Evolutionary conservation across 192 early-diverging fungal genomes (phyloP), one percentile per base, ranked within the genome.

Genomic region (Podochytrium sp.): DNA sequence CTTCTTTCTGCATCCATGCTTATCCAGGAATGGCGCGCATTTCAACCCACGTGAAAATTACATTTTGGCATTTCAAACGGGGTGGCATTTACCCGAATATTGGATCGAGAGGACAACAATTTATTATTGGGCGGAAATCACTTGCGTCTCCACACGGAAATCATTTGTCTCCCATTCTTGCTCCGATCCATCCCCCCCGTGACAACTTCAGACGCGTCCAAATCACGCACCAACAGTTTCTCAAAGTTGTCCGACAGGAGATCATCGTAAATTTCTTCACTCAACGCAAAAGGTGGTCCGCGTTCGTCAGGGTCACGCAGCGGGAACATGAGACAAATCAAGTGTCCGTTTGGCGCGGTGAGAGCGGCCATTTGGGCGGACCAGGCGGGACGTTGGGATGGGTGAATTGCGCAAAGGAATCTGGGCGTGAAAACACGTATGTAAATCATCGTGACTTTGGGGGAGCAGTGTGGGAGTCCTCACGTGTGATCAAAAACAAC

Each of bases 401-500:
- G 91, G 14, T 80, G 82, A 10, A 96, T 71, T 5, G 92, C 92
- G 68, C 93, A 95, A 38, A 95, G 83, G 76, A 96, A 96, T 10
- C 89, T 89, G 42, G 41, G 1, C 16, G 47, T n/a, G 59, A 14
- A 3, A 1, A 23, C 32, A n/a, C 23, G 25, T 0, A 71, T 35
- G n/a, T 25, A n/a, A 33, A 27, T 33, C 1, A 39, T 3, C 2
- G 43, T 76, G 18, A 42, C 29, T 30, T 60, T 12, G 2, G 29
- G 18, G 42, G 32, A 27, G 41, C n/a, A 43, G n/a, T 47, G 43
- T 47, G 43, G 20, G 43, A 47, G 20, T 47, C 43, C n/a, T 75
- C 82, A 88, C 82, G 93, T 94, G 75, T 94, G 93, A 78, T 96
- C 94, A 57, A 88, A 94, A 2, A 93, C 83, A 18, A 96, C 86